Percentiles rank a stretch among this genome's conserved stretches.
Evolutionary conservation across 371 early-diverging fungal genomes (phyloP).

Genomic region (Batkoa obscura): DNA sequence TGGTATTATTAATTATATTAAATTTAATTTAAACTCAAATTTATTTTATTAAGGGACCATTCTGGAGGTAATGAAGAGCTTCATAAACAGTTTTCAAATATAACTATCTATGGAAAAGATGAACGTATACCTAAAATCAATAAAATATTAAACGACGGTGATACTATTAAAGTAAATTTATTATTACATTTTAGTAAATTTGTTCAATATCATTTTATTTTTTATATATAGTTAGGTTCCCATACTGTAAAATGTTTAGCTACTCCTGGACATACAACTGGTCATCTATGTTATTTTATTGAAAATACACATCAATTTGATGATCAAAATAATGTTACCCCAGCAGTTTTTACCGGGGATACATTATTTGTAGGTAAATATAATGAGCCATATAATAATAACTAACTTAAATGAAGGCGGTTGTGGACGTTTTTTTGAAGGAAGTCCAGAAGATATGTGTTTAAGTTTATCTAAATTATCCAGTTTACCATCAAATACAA

Average conservation of each 20-base stretch:
- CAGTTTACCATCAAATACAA: slow-evolving; percentile 54
- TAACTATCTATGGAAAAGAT: slow-evolving; percentile 72
- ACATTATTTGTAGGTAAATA: slow-evolving; percentile 13
- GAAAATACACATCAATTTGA: too few species aligned
- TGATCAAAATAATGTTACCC: slow-evolving; percentile 7
- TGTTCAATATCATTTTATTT: neutral
- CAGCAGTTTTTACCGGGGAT: slow-evolving; percentile 12
- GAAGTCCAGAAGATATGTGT: slow-evolving; percentile 67
- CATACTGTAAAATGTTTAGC: slow-evolving; percentile 24
- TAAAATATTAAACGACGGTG: slow-evolving; percentile 47
- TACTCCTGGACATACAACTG: slow-evolving; percentile 80
- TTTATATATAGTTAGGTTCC: slow-evolving; percentile 7
- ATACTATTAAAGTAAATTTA: slow-evolving; percentile 48
- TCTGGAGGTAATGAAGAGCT: slow-evolving; percentile 54
- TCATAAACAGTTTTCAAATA: slow-evolving; percentile 31
- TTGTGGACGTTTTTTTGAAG: slow-evolving; percentile 90
- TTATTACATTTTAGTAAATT: neutral
- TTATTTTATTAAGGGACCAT: slow-evolving; percentile 31
- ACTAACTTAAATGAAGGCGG: too few species aligned
- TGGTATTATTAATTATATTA: slow-evolving; percentile 10
- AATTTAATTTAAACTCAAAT: neutral
- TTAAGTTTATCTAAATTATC: slow-evolving; percentile 40
- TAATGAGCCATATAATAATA: too few species aligned
- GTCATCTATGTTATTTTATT: slow-evolving; percentile 71
- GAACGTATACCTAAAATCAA: slow-evolving; percentile 70